Conservation (phyloP, 2,329 filamentous ascomycete species). For the Xylaria sp. region DNA sequence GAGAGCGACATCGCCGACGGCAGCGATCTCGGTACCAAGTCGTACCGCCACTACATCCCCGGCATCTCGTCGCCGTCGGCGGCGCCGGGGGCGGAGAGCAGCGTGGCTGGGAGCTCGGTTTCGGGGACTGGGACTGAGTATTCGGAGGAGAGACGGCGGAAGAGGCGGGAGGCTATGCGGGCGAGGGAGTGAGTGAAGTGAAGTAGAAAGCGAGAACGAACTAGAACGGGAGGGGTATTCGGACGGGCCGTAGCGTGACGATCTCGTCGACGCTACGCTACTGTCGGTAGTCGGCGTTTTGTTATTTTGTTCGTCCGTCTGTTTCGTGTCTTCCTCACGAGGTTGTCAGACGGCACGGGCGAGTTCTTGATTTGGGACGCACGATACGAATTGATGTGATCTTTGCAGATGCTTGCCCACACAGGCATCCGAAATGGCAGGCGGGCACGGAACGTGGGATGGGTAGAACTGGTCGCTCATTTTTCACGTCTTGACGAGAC, state of each 20-base stretch:
- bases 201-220: background rate
- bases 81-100: slow-evolving; percentile 41
- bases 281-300: background rate
- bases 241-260: no score
- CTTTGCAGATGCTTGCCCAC: background rate
- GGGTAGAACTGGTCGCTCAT: background rate
- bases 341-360: background rate
- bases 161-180: slow-evolving; percentile 51
- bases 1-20: slow-evolving; percentile 55
- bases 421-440: background rate
- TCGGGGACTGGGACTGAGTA: slow-evolving; percentile 53
- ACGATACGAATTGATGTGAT: background rate
- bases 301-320: background rate
- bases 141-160: slow-evolving; percentile 58
- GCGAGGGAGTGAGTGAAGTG: background rate
- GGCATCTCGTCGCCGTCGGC: slow-evolving; percentile 55
- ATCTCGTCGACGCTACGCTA: background rate
- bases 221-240: no score
- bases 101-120: slow-evolving; percentile 34
- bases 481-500: slow-evolving; percentile 1
- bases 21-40: slow-evolving; percentile 67
- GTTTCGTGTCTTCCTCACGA: background rate
- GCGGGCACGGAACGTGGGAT: background rate
- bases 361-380: background rate
- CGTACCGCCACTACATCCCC: slow-evolving; percentile 67